A percentile compares a stretch with the other conserved stretches of the same genome.
Evolutionary conservation across 148 eudicot genomes (phyloP).

Genomic region (Persicaria maculosa): DNA sequence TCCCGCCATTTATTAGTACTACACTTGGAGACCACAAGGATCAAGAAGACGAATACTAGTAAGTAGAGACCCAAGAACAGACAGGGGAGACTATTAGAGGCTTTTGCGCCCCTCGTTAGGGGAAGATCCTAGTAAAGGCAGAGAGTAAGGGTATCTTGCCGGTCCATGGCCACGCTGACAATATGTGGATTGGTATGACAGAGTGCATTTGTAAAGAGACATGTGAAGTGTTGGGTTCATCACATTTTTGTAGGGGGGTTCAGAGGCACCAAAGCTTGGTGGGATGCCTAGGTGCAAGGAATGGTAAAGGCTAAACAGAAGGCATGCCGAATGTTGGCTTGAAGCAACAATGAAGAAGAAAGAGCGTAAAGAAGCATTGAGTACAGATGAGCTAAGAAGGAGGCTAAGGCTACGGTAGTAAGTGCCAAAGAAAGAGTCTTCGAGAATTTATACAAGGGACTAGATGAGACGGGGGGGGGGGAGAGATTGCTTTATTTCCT

Average conservation of each 20-base stretch:
- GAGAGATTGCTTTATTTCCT: neutral
- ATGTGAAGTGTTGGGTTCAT: neutral
- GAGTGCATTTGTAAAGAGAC: neutral
- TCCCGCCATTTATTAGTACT: neutral
- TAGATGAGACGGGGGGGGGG: neutral
- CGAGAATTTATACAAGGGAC: neutral
- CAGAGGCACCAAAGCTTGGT: neutral
- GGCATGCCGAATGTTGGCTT: neutral
- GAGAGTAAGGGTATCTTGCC: neutral
- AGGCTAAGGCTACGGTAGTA: neutral
- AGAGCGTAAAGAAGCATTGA: neutral
- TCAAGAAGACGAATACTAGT: neutral
- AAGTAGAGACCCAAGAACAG: neutral
- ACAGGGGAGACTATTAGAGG: neutral
- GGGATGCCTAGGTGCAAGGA: neutral
- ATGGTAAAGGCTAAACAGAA: neutral
- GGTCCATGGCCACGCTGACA: neutral
- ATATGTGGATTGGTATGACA: neutral
- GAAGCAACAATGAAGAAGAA: neutral
- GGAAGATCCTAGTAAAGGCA: neutral
- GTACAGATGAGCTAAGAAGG: neutral
- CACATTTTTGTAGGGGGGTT: neutral
- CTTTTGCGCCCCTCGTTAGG: neutral
- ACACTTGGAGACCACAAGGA: neutral
- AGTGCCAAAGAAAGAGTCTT: neutral